phyloP scores from a whole-genome alignment of 2,329 filamentous ascomycete species.

The Arthrobotrys iridis region DNA sequence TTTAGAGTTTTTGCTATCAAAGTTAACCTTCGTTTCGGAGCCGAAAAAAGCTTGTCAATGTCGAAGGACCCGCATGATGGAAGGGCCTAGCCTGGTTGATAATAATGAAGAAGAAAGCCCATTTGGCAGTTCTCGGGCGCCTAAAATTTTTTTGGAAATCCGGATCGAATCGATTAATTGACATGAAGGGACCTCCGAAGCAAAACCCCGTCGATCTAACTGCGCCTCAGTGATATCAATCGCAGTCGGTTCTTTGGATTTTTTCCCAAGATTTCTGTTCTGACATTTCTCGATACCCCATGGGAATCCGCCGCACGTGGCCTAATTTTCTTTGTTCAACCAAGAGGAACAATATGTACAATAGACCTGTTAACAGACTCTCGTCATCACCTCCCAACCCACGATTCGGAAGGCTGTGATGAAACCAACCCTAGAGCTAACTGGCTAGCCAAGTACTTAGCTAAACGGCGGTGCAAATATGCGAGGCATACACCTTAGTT shows the following conservation, averaged over 20 bases:
- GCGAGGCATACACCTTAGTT: too few relatives aligned
- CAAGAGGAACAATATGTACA: too few relatives aligned
- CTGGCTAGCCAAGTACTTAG: too few relatives aligned
- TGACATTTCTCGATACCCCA: too few relatives aligned
- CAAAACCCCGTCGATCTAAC: constrained; percentile 9
- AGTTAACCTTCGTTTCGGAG: too few relatives aligned
- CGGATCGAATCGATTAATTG: neutral
- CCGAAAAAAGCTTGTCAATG: neutral
- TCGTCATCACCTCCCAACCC: neutral
- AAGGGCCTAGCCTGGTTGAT: too few relatives aligned
- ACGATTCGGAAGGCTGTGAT: constrained; percentile 30
- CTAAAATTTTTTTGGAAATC: neutral
- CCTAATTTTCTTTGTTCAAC: too few relatives aligned
- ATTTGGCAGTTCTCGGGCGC: constrained; percentile 10
- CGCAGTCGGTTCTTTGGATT: neutral
- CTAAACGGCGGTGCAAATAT: too few relatives aligned
- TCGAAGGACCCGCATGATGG: constrained; percentile 4
- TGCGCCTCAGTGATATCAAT: constrained; percentile 23
- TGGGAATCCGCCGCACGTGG: too few relatives aligned
- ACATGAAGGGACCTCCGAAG: neutral
- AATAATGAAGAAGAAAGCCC: too few relatives aligned
- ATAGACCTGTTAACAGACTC: neutral
- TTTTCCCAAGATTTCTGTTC: too few relatives aligned
- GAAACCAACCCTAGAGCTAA: constrained; percentile 10
- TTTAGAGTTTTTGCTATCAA: constrained; percentile 5